These are phyloP conservation scores for Stagonosporopsis tanaceti DNA, from an alignment of 2,329 filamentous ascomycete species.

Conservation along the genomic window DNA sequence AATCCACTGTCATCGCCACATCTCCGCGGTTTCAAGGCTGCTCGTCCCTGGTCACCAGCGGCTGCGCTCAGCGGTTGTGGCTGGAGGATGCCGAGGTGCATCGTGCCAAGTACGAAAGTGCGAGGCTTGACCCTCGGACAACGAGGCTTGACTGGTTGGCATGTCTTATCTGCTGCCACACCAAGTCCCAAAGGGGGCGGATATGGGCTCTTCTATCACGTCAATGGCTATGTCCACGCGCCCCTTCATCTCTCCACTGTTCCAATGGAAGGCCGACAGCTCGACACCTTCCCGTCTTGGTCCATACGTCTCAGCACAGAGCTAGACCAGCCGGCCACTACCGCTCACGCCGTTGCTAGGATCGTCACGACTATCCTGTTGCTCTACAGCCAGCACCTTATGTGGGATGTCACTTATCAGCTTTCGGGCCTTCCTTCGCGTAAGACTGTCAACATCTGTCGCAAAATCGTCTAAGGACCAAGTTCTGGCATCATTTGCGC, in stretches of 20 bases:
- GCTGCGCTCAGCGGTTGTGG: conserved; percentile 24
- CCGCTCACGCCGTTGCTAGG: conserved; percentile 13
- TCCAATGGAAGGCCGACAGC: conserved; percentile 16
- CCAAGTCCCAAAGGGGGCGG: conserved; percentile 12
- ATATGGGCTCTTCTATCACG: conserved; percentile 8
- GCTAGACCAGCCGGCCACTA: conserved; percentile 8
- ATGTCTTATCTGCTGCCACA: conserved; percentile 26
- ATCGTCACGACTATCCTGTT: conserved; percentile 13
- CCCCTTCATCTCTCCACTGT: conserved; percentile 11
- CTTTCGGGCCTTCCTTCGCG: conserved; percentile 18
- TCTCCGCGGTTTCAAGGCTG: conserved; percentile 1
- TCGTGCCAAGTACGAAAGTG: conserved; percentile 36
- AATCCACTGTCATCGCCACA: conserved; percentile 15
- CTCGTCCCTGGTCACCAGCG: conserved; percentile 18
- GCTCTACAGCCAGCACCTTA: conserved; percentile 9
- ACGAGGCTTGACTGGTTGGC: conserved; percentile 35
- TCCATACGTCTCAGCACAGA: conserved; percentile 6
- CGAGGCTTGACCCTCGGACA: conserved; percentile 33
- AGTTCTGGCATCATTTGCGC: conserved; percentile 17
- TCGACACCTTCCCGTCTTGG: conserved; percentile 15
- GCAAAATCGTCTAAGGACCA: conserved; percentile 11
- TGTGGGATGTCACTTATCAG: conserved; percentile 1
- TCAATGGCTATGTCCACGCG: conserved; percentile 13
- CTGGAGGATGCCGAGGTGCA: conserved; percentile 28
- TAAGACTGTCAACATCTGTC: conserved; percentile 19